Evolutionary conservation across 1,139 yeast genomes (phyloP).

Genomic region (Diutina ranongensis): DNA sequence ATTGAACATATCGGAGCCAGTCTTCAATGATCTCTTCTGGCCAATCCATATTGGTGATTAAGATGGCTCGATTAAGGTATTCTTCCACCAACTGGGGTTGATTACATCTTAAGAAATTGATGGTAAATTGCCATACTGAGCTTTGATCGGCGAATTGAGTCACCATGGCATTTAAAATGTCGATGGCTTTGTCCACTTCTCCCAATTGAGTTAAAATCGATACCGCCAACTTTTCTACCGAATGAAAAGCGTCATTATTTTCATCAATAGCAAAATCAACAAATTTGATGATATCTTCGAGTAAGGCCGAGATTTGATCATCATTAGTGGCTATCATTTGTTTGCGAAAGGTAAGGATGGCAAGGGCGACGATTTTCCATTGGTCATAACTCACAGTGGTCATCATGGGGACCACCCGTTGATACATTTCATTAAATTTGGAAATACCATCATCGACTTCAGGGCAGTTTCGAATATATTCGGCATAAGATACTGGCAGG

Average conservation of each 20-base stretch:
- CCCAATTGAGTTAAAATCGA: not conserved
- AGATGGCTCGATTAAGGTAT: not conserved
- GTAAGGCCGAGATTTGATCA: not conserved
- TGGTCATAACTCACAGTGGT: not conserved
- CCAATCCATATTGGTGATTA: not conserved
- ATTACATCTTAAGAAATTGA: not conserved
- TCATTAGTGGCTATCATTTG: not conserved
- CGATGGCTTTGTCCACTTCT: not conserved
- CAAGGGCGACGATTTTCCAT: not conserved
- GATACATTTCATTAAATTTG: not conserved
- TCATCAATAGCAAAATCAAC: not conserved
- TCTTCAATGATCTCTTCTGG: not conserved
- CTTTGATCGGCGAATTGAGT: not conserved
- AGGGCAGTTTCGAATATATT: constrained; percentile 1
- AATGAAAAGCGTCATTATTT: not conserved
- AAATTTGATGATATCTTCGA: not conserved
- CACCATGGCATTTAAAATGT: not conserved
- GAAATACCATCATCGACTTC: not conserved
- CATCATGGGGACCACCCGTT: not conserved
- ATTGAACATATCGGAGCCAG: constrained; percentile 1
- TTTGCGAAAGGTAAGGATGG: not conserved
- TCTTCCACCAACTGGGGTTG: not conserved
- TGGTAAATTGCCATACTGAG: not conserved
- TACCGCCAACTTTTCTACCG: constrained; percentile 1
- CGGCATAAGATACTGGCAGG: not conserved